Evolutionary conservation across 2,329 filamentous ascomycete species (phyloP), one percentile per base, ranked within the genome.

Genomic region (Cordyceps cateniannulata): DNA sequence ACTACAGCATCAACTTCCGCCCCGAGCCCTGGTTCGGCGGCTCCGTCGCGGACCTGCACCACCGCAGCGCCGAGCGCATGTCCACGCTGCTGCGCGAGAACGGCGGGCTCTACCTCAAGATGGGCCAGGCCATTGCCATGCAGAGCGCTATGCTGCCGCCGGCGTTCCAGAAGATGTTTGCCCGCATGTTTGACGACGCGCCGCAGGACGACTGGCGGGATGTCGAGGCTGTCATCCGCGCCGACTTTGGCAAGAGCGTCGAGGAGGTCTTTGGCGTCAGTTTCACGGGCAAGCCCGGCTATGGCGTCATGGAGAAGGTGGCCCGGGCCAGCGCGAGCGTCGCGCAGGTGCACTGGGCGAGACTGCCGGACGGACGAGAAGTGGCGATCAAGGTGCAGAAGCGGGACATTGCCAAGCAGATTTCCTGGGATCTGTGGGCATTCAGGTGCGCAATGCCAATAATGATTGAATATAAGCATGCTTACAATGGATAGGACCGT

Each of bases 341-440:
- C 9, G 95, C 95, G 1, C 95, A 98, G 76, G 95, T 99, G 2
- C 95, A 98, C 72, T 97, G 93, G 92, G 95, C 95, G 8, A 81
- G 88, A 63, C 74, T 98, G 61, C 76, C 85, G 3, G 93, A 98
- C 75, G 95, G 95, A 0, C 82, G 91, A 52, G 93, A 97, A 77
- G 90, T 98, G 24, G 95, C 95, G 2, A 84, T 99, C 71, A 99
- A 99, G 78, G 87, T 99, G 5, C 95, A 99, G 79, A 99, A 98
- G 78, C 84, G 88, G 55, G 93, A 97, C 79, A 98, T 99, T 71
- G 86, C 85, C 22, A 86, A 88, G 70, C 95, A 98, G 76, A 90
- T 97, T 42, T 86, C 87, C 5, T 96, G 92, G 92, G 95, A 99
- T 79, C 73, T 99, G 57, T 97, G 92, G 92, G 88, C 93, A 3